These are phyloP conservation scores for Coniosporium apollinis DNA, from an alignment of 495 filamentous ascomycete species.

Conservation along the genomic window DNA sequence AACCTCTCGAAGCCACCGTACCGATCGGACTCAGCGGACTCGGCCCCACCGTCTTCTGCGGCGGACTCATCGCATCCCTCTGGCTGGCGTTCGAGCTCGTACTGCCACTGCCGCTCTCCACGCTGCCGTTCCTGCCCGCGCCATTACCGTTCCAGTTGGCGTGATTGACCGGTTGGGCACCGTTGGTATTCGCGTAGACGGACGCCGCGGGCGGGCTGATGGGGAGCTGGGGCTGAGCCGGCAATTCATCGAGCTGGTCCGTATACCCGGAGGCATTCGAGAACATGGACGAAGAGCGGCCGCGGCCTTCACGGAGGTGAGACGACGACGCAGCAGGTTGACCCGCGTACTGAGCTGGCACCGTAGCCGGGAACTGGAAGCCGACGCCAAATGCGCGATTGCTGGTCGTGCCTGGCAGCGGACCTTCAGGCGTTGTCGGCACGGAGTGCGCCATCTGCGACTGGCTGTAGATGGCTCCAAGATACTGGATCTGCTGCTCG, in stretches of 20 bases:
- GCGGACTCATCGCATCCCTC: slow-evolving; percentile 15
- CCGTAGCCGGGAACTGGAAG: slow-evolving; percentile 18
- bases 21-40: slow-evolving; percentile 1
- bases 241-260: slow-evolving; percentile 23
- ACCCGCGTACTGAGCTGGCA: slow-evolving; percentile 7
- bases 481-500: slow-evolving; percentile 12
- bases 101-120: slow-evolving; percentile 8
- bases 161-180: background rate
- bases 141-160: slow-evolving; percentile 5
- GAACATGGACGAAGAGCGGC: slow-evolving; percentile 50
- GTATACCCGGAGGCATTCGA: slow-evolving; percentile 51
- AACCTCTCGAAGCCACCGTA: background rate
- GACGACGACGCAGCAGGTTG: slow-evolving; percentile 1
- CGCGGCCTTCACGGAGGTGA: slow-evolving; percentile 23
- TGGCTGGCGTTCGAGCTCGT: slow-evolving; percentile 10
- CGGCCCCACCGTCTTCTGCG: slow-evolving; percentile 7
- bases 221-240: no score
- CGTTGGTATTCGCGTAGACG: no score
- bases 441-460: slow-evolving; percentile 9
- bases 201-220: no score
- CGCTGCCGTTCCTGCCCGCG: slow-evolving; percentile 14
- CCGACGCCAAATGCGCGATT: slow-evolving; percentile 7
- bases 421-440: slow-evolving; percentile 21
- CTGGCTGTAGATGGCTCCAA: slow-evolving; percentile 10
- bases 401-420: slow-evolving; percentile 15